These are phyloP conservation scores for Arthromyces matolae DNA, from an alignment of 768 basidiomycete genomes.

Conservation along the genomic window DNA sequence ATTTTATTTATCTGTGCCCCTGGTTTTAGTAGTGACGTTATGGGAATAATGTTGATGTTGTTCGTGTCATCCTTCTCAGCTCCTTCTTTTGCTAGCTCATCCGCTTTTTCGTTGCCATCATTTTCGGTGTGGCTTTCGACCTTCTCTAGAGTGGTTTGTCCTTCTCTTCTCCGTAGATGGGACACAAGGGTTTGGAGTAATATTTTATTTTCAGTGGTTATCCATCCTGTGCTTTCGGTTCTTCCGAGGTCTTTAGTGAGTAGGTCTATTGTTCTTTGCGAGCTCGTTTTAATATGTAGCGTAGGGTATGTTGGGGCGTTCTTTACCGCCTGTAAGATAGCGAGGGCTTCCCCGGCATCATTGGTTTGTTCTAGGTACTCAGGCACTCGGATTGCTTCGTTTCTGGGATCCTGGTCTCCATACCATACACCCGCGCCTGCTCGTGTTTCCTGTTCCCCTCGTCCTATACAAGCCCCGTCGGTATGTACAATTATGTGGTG, in stretches of 20 bases:
- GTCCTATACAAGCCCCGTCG: conserved; percentile 9
- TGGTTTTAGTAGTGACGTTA: too few species aligned
- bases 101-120: background rate
- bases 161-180: background rate
- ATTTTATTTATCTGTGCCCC: too few species aligned
- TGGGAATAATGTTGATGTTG: too few species aligned
- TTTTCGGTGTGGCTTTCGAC: background rate
- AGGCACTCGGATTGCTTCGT: background rate
- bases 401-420: background rate
- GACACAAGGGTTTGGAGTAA: background rate
- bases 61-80: too few species aligned
- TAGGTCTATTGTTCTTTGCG: background rate
- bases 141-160: background rate
- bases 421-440: conserved; percentile 18
- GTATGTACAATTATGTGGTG: too few species aligned
- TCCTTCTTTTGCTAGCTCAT: background rate
- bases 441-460: conserved; percentile 2
- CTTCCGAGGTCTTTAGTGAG: background rate
- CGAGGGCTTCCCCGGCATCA: background rate
- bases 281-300: background rate
- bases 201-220: background rate
- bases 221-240: background rate
- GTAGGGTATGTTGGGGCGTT: background rate
- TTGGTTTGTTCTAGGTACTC: background rate
- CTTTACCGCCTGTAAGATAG: background rate